phyloP scores from a whole-genome alignment of 2,329 filamentous ascomycete species.

The Cercospora sp. region DNA sequence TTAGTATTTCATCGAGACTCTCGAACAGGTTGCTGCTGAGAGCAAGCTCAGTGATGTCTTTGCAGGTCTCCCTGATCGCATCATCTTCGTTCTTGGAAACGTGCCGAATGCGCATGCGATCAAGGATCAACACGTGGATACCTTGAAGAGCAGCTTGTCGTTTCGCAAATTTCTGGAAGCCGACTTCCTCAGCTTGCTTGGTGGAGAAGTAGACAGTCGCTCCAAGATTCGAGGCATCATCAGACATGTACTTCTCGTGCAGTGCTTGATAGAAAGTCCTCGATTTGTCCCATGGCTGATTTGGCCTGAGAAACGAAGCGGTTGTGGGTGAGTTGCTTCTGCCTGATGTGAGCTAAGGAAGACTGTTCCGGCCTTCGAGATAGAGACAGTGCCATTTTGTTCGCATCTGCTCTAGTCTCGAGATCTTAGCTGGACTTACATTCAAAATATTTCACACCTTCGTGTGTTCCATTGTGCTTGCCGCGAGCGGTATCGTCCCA shows the following conservation, averaged over 20 bases:
- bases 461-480: conserved; percentile 86
- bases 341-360: conserved; percentile 45
- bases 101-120: conserved; percentile 65
- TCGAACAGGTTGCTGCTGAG: conserved; percentile 81
- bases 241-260: conserved; percentile 74
- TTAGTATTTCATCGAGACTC: conserved; percentile 63
- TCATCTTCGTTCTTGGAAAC: conserved; percentile 23
- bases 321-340: conserved; percentile 67
- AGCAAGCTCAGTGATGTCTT: conserved; percentile 71
- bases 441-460: conserved; percentile 75
- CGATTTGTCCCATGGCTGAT: conserved; percentile 65
- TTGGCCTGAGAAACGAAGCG: conserved; percentile 84
- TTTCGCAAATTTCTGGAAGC: conserved; percentile 86
- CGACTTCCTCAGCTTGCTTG: conserved; percentile 89
- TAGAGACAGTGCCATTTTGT: not conserved
- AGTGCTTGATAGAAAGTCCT: conserved; percentile 78
- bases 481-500: conserved; percentile 88
- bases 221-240: conserved; percentile 38
- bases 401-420: not conserved
- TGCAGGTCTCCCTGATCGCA: conserved; percentile 59
- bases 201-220: conserved; percentile 69
- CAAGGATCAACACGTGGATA: conserved; percentile 77
- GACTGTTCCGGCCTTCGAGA: not conserved
- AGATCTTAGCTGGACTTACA: conserved; percentile 56
- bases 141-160: conserved; percentile 77